A percentile compares a stretch with the other conserved stretches of the same genome.
Evolutionary conservation across 2,329 filamentous ascomycete genomes (phyloP).

Genomic region (Metarhizium humberi): DNA sequence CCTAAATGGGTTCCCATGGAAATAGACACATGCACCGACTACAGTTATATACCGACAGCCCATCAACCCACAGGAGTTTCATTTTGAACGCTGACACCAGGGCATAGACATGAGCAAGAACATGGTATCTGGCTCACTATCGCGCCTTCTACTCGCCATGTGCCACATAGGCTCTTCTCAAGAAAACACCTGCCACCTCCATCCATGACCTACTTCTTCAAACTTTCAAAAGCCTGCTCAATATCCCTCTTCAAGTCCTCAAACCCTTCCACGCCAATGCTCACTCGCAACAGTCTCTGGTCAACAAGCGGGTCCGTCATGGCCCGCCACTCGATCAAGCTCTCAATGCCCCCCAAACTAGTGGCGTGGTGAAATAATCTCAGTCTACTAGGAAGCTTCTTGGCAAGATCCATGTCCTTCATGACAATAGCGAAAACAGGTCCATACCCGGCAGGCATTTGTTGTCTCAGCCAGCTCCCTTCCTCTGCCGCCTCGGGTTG

Average conservation of each 20-base stretch:
- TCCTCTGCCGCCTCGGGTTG: slow-evolving; percentile 53
- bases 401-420: slow-evolving; percentile 51
- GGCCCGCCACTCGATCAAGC: slow-evolving; percentile 88
- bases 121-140: too few relatives aligned
- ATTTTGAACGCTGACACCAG: too few relatives aligned
- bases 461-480: slow-evolving; percentile 63
- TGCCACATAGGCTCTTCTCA: too few relatives aligned
- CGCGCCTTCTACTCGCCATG: too few relatives aligned
- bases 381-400: slow-evolving; percentile 66
- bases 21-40: too few relatives aligned
- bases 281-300: slow-evolving; percentile 64
- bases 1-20: too few relatives aligned
- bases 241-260: slow-evolving; percentile 78
- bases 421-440: slow-evolving; percentile 76
- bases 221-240: slow-evolving; percentile 50
- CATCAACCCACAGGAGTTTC: too few relatives aligned
- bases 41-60: too few relatives aligned
- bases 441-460: slow-evolving; percentile 88
- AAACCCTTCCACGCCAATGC: slow-evolving; percentile 77
- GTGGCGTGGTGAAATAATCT: slow-evolving; percentile 89
- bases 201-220: slow-evolving; percentile 21
- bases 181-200: background rate
- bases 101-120: too few relatives aligned
- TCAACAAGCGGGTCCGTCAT: slow-evolving; percentile 76
- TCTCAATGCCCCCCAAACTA: slow-evolving; percentile 87